These are phyloP conservation scores for Scalesia atractyloides DNA, from an alignment of 129 eudicot genomes.

Conservation along the genomic window DNA sequence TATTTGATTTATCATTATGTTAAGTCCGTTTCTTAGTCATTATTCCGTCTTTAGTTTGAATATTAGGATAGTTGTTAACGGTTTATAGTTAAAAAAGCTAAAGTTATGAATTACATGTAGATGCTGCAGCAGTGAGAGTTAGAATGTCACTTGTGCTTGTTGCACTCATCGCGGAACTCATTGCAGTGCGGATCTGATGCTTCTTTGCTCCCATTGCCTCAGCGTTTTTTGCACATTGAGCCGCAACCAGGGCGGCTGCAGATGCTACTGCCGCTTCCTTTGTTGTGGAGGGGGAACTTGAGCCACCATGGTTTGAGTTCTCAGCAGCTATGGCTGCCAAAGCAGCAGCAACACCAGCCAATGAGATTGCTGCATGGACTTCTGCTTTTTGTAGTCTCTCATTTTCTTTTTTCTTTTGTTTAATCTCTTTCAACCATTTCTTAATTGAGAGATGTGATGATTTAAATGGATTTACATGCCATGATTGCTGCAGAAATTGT, in stretches of 20 bases:
- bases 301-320: constrained; percentile 36
- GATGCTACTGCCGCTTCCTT: constrained; percentile 72
- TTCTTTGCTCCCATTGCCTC: constrained; percentile 85
- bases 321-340: constrained; percentile 90
- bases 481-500: constrained; percentile 50
- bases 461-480: constrained; percentile 65
- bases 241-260: constrained; percentile 87
- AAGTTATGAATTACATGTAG: constrained; percentile 61
- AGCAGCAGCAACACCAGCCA: constrained; percentile 95
- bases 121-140: constrained; percentile 90
- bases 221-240: constrained; percentile 87
- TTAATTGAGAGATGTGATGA: constrained; percentile 54
- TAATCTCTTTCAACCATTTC: constrained; percentile 89
- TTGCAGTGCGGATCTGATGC: constrained; percentile 64
- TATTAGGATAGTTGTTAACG: no score
- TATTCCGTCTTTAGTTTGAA: no score
- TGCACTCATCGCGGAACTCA: constrained; percentile 73
- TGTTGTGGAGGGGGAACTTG: constrained; percentile 28
- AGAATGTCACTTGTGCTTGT: constrained; percentile 69
- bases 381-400: constrained; percentile 87
- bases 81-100: neutral
- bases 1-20: no score
- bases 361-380: constrained; percentile 85
- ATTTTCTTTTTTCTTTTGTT: constrained; percentile 70
- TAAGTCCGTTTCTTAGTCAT: no score